A percentile compares a stretch with the other conserved stretches of the same genome.
phyloP scores from a whole-genome alignment of 495 filamentous ascomycete species.

The Annulohypoxylon stygium region DNA sequence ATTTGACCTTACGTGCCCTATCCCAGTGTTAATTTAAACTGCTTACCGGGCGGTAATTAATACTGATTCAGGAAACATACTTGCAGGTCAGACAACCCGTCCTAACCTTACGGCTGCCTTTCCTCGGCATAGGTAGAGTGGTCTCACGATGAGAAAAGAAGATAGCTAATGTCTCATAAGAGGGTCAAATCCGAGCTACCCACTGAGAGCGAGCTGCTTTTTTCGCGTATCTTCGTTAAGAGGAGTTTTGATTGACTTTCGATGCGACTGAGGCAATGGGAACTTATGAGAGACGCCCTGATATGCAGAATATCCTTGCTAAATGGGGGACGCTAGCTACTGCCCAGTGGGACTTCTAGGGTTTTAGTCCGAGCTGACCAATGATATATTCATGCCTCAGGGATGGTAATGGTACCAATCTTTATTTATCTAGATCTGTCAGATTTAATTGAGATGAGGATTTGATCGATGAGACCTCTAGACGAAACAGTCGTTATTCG shows the following conservation, averaged over 20 bases:
- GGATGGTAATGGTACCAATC: slow-evolving; percentile 16
- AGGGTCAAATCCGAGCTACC: slow-evolving; percentile 6
- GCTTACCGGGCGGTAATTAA: slow-evolving; percentile 10
- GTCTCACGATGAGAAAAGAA: background rate
- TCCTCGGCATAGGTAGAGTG: slow-evolving; percentile 48
- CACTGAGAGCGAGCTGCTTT: slow-evolving; percentile 8
- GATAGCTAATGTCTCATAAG: background rate
- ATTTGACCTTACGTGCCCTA: slow-evolving; percentile 56
- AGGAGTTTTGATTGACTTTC: slow-evolving; percentile 7
- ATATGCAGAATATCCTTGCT: slow-evolving; percentile 21
- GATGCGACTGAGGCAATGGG: slow-evolving; percentile 8
- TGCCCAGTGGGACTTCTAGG: slow-evolving; percentile 18
- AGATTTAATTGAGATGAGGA: slow-evolving; percentile 11
- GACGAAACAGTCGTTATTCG: background rate
- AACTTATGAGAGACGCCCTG: slow-evolving; percentile 26
- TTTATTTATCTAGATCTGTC: background rate
- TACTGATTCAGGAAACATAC: slow-evolving; percentile 41
- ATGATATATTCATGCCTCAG: slow-evolving; percentile 12
- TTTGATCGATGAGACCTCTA: slow-evolving; percentile 1
- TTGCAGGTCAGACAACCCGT: slow-evolving; percentile 58
- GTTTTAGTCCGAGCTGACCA: slow-evolving; percentile 32
- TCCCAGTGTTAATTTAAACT: slow-evolving; percentile 10
- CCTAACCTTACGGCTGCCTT: slow-evolving; percentile 55
- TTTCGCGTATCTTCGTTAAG: slow-evolving; percentile 5
- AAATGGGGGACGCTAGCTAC: slow-evolving; percentile 16